A percentile compares a stretch with the other conserved stretches of the same genome.
phyloP scores from a whole-genome alignment of 495 filamentous ascomycete species.

The Xylaria palmicola region DNA sequence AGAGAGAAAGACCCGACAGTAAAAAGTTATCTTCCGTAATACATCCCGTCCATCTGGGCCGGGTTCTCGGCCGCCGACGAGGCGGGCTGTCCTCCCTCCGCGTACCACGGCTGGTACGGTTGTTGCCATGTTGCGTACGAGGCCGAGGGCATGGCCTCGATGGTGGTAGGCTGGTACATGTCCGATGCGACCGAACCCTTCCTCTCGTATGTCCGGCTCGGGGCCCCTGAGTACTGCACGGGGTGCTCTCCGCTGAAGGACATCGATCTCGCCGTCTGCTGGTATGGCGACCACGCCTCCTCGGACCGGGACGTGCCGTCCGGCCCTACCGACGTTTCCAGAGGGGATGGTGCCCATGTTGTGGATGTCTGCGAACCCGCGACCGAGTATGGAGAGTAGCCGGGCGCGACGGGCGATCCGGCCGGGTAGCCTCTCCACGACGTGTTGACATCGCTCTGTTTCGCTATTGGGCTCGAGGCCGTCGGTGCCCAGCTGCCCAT shows the following conservation, averaged over 20 bases:
- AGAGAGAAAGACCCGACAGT: neutral
- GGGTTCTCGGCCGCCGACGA: conserved; percentile 30
- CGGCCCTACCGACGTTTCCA: conserved; percentile 15
- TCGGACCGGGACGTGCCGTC: conserved; percentile 15
- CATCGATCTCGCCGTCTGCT: conserved; percentile 41
- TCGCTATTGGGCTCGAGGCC: conserved; percentile 34
- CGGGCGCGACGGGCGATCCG: conserved; percentile 41
- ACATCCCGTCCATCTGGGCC: conserved; percentile 28
- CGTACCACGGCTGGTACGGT: conserved; percentile 46
- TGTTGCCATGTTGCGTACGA: conserved; percentile 46
- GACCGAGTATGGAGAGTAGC: conserved; percentile 41
- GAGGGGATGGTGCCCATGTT: conserved; percentile 37
- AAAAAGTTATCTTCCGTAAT: conserved; percentile 30
- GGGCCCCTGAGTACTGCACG: conserved; percentile 20
- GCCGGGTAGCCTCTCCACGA: conserved; percentile 40
- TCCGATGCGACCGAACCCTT: conserved; percentile 30
- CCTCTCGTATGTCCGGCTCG: conserved; percentile 33
- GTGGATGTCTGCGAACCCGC: conserved; percentile 37
- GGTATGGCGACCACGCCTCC: conserved; percentile 41
- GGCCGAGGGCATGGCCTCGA: conserved; percentile 38
- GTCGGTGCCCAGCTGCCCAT: conserved; percentile 45
- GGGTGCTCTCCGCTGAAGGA: conserved; percentile 41
- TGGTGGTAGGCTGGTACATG: conserved; percentile 40
- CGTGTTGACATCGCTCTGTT: conserved; percentile 35
- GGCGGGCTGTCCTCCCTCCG: conserved; percentile 31